These are phyloP conservation scores for Aureobasidium sp. DNA, from an alignment of 2,329 filamentous ascomycete species.

Conservation along the genomic window DNA sequence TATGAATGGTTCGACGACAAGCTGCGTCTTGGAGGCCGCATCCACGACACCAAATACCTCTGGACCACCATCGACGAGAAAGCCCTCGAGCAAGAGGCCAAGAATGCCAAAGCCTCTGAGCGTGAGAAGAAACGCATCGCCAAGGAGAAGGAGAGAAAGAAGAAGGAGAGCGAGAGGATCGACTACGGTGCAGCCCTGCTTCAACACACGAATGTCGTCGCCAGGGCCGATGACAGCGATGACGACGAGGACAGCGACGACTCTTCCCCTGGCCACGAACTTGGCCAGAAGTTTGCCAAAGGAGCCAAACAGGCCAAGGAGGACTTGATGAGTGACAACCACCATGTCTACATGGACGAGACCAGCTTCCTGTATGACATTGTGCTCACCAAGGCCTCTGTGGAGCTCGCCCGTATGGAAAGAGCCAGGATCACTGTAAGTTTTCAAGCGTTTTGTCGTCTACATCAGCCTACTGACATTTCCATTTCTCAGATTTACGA, in stretches of 20 bases:
- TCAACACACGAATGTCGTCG: conserved; percentile 10
- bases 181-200: background rate
- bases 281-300: conserved; percentile 21
- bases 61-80: conserved; percentile 24
- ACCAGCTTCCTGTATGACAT: conserved; percentile 59
- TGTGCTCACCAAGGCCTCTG: conserved; percentile 50
- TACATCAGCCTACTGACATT: conserved; percentile 19
- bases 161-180: conserved; percentile 27
- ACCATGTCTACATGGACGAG: conserved; percentile 58
- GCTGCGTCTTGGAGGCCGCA: conserved; percentile 32
- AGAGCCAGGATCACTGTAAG: conserved; percentile 55
- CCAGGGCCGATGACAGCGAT: background rate
- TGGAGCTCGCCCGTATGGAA: conserved; percentile 46
- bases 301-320: conserved; percentile 25
- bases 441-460: conserved; percentile 21
- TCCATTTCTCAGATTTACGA: conserved; percentile 55
- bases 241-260: background rate
- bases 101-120: conserved; percentile 25
- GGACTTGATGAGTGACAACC: conserved; percentile 40
- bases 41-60: conserved; percentile 30
- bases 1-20: conserved; percentile 45
- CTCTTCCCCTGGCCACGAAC: background rate
- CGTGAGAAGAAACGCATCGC: conserved; percentile 23
- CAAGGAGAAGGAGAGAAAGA: conserved; percentile 25
- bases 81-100: conserved; percentile 27